Conservation (phyloP, 345 rosid species). For the Angophora floribunda region DNA sequence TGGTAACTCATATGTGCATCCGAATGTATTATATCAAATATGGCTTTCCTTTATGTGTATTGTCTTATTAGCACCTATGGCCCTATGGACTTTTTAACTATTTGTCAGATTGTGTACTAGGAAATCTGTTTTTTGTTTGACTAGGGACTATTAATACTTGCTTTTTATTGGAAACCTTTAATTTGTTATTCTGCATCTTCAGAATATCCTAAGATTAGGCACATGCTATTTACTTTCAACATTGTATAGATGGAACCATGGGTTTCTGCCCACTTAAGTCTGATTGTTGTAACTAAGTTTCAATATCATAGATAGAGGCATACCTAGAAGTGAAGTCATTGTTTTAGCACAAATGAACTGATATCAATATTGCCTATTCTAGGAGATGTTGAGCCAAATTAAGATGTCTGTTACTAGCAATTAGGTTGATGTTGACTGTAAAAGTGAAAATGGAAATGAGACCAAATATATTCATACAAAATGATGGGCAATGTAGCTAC, state of each 20-base stretch:
- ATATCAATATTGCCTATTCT: not conserved
- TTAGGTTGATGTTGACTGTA: not conserved
- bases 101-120: not conserved
- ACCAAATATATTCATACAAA: not conserved
- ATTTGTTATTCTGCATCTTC: not conserved
- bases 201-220: not conserved
- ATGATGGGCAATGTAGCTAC: not conserved
- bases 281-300: not conserved
- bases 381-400: not conserved
- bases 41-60: not conserved
- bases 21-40: not conserved
- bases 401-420: not conserved
- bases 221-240: not conserved
- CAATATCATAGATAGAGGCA: not conserved
- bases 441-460: not conserved
- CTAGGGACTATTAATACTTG: not conserved
- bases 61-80: not conserved
- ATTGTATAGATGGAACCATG: not conserved
- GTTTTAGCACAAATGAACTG: not conserved
- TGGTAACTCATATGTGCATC: not conserved
- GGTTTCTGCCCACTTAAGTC: not conserved
- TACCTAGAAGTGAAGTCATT: not conserved
- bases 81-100: not conserved
- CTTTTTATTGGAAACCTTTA: not conserved
- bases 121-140: not conserved